Evolutionary conservation across 139 green algal species (phyloP).

Genomic region (Helicosporidium sp.): DNA sequence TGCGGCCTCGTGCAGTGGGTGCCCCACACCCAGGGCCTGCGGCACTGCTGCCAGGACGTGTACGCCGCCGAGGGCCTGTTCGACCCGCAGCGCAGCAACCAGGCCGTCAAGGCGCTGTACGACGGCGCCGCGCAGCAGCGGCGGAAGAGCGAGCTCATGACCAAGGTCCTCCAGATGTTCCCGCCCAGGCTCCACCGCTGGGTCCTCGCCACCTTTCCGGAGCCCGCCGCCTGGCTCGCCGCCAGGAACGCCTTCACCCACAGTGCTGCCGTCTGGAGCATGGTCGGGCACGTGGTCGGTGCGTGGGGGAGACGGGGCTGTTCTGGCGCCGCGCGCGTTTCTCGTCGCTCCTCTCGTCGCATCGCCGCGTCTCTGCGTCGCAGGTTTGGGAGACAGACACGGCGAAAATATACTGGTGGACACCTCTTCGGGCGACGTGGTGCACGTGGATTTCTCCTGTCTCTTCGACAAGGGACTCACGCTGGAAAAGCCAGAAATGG

Average conservation of each 20-base stretch:
- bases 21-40: constrained; percentile 35
- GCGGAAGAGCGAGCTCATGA: constrained; percentile 22
- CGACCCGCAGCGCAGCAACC: constrained; percentile 8
- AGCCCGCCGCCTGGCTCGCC: constrained; percentile 66
- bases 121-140: constrained; percentile 16
- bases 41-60: constrained; percentile 36
- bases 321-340: too few relatives aligned
- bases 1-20: constrained; percentile 76
- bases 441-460: constrained; percentile 92
- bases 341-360: background rate
- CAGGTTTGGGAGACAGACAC: constrained; percentile 73
- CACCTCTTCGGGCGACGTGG: constrained; percentile 17
- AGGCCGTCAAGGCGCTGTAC: constrained; percentile 35
- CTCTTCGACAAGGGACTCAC: constrained; percentile 75
- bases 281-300: constrained; percentile 38
- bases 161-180: constrained; percentile 43
- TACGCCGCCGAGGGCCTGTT: constrained; percentile 35
- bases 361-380: constrained; percentile 23
- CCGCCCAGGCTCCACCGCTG: constrained; percentile 71
- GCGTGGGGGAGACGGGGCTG: constrained; percentile 29
- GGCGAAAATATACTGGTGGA: constrained; percentile 92
- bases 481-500: constrained; percentile 69
- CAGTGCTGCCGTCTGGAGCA: constrained; percentile 47
- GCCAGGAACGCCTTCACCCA: constrained; percentile 57
- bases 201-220: constrained; percentile 47